phyloP scores from a whole-genome alignment of 140 eudicot species.

The Erigeron philadelphicus region DNA sequence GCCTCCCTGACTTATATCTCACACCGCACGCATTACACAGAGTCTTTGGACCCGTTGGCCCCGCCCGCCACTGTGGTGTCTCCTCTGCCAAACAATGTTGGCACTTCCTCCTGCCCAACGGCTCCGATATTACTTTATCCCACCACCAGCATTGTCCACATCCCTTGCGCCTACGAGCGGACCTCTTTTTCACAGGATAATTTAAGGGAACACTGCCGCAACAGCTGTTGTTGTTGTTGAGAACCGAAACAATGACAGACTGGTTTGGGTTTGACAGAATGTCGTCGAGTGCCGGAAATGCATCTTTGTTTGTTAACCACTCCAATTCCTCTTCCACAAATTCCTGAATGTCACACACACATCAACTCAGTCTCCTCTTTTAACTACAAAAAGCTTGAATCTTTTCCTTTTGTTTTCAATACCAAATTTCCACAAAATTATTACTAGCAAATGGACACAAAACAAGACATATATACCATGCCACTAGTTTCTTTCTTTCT shows the following conservation, averaged over 20 bases:
- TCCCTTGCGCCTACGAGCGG: constrained; percentile 39
- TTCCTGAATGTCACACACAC: constrained; percentile 27
- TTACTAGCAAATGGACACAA: neutral
- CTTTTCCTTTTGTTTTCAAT: neutral
- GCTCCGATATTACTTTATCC: constrained; percentile 35
- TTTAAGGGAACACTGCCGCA: constrained; percentile 46
- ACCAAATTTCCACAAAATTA: too few species aligned
- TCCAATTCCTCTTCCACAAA: constrained; percentile 50
- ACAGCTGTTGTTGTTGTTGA: constrained; percentile 54
- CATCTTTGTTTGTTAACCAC: constrained; percentile 55
- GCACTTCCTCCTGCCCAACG: constrained; percentile 64
- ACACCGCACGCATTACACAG: constrained; percentile 94
- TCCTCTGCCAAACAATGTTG: constrained; percentile 76
- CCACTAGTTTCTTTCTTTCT: neutral
- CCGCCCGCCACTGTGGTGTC: constrained; percentile 96
- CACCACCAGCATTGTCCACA: constrained; percentile 39
- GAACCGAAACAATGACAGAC: constrained; percentile 55
- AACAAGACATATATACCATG: neutral
- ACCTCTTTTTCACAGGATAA: constrained; percentile 56
- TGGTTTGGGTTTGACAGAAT: constrained; percentile 28
- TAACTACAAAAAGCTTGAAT: neutral
- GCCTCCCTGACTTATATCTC: constrained; percentile 82
- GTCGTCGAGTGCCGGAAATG: constrained; percentile 51
- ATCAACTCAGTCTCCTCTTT: neutral
- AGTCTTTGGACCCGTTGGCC: constrained; percentile 91